These are phyloP conservation scores for Kregervanrija pseudodelftensis DNA, from an alignment of 805 yeast species.

Conservation along the genomic window DNA sequence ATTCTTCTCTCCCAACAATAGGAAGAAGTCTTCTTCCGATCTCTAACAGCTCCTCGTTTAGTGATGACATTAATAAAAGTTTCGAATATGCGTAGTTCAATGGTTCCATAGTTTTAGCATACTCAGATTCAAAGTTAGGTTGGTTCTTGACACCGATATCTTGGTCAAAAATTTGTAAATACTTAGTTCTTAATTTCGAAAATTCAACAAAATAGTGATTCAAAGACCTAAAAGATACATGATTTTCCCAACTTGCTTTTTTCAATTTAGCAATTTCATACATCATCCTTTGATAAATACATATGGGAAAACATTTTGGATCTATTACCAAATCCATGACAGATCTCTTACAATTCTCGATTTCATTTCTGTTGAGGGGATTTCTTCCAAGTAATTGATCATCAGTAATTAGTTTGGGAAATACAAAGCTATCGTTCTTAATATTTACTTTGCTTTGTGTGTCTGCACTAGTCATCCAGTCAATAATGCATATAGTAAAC, in stretches of 20 bases:
- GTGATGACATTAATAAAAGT: not conserved
- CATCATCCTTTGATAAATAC: constrained; percentile 2
- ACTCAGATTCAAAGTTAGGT: too few relatives aligned
- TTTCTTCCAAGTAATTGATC: not conserved
- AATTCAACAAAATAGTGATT: not conserved
- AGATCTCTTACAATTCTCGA: not conserved
- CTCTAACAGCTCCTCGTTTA: not conserved
- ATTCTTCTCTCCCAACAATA: constrained; percentile 2
- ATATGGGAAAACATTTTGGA: not conserved
- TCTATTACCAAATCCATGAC: not conserved
- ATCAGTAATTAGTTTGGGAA: not conserved
- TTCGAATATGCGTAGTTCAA: not conserved
- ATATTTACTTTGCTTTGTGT: not conserved
- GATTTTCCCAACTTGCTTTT: constrained; percentile 1
- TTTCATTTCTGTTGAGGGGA: not conserved
- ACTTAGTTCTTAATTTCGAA: too few relatives aligned
- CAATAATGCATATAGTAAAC: constrained; percentile 7
- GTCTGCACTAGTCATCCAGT: constrained; percentile 1
- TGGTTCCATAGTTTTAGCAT: not conserved
- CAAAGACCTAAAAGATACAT: not conserved
- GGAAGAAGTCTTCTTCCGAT: not conserved
- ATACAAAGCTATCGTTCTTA: not conserved
- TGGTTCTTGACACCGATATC: too few relatives aligned
- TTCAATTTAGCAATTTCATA: constrained; percentile 1
- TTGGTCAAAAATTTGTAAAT: too few relatives aligned